Base-by-base conservation (phyloP, 192 early-diverging fungal genomes). In the Phycomyces nitens region DNA sequence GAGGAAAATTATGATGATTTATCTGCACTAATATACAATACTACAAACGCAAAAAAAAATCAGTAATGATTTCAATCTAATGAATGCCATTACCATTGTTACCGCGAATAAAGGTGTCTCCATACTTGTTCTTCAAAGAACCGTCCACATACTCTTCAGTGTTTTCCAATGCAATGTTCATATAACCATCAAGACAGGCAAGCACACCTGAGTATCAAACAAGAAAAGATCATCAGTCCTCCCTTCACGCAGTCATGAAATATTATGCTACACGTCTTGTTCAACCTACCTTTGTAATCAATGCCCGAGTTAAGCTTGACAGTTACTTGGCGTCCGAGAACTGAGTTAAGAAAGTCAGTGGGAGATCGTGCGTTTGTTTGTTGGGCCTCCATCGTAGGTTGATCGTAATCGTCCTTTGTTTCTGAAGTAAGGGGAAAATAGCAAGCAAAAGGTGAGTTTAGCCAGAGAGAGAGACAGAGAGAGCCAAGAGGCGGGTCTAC, bases 121-220 rank as follows among this genome's bases (percentile, higher is more conserved):
- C 95, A 71, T 95, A 99, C 56, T 80, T 87, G 79, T 96, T 94
- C 62, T 90, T 95, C 34, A 93, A 76, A 57, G 90, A 80, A n/a
- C 96, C 96, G 70, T 96, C 89, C 26, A 96, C 95, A 56, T 90
- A 96, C 77, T 99, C 96, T 66, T 96, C 88, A 5, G 95, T 96
- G 60, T 94, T 85, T 77, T 97, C 96, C 71, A 99, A 62, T 12
- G 94, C 96, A 80, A 99, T 96, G 77, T 99, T 97, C 95, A 93
- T 93, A 64, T 93, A 98, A 11, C 94, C 93, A 71, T 99, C 95
- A 61, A 99, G 71, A 74, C 94, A 96, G 15, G 94, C 90, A 44
- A 97, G 77, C 10, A 89, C 82, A 21, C 92, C 92, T 92, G 68
- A 34, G 34, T 4, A 8, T 15, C 43, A 22, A 42, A 2, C n/a